Percentiles rank a stretch among this genome's conserved stretches.
Evolutionary conservation across 2,329 filamentous ascomycete species (phyloP).

Genomic region (Exophiala sp.): DNA sequence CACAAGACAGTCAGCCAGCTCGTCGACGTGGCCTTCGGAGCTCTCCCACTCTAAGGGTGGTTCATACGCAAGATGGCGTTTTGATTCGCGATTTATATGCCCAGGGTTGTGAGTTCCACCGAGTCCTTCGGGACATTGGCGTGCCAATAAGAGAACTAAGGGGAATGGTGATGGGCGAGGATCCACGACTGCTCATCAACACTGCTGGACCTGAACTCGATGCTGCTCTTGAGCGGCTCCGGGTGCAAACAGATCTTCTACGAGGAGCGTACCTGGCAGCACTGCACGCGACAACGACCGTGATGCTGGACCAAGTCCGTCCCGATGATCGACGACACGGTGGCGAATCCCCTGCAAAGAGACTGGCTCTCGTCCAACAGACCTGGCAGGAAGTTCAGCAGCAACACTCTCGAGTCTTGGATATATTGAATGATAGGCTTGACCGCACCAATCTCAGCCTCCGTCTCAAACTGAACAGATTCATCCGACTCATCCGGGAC

Average conservation of each 20-base stretch:
- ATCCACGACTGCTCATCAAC: no score
- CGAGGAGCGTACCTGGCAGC: not conserved
- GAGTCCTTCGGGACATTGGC: no score
- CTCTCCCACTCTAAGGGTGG: no score
- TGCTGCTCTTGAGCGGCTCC: no score
- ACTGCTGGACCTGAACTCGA: no score
- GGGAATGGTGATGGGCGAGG: no score
- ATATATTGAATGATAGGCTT: constrained; percentile 3
- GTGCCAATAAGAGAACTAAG: no score
- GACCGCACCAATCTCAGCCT: constrained; percentile 3
- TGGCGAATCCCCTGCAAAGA: constrained; percentile 1
- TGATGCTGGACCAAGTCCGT: not conserved
- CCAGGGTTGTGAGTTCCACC: no score
- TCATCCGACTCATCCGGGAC: constrained; percentile 10
- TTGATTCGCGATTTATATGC: no score
- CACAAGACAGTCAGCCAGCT: no score
- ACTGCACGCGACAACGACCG: not conserved
- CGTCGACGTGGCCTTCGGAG: no score
- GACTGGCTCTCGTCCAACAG: not conserved
- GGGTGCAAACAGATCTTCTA: not conserved
- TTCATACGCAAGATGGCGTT: no score
- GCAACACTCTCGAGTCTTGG: not conserved
- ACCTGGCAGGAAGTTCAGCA: not conserved
- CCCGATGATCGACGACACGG: not conserved
- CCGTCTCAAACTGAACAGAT: constrained; percentile 7